phyloP scores from a whole-genome alignment of 345 rosid genomes.

The Murraya koenigii region DNA sequence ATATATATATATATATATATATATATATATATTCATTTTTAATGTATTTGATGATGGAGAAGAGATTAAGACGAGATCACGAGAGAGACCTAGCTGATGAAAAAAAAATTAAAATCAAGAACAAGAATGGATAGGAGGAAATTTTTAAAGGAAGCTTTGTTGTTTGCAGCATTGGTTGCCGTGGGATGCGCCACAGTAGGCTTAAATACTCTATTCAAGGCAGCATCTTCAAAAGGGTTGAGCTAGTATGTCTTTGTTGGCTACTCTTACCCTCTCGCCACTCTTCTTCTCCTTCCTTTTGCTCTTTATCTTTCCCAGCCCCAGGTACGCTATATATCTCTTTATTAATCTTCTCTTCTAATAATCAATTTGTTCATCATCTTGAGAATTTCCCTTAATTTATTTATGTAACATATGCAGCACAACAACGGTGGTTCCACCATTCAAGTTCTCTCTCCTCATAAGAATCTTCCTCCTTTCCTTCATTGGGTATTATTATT shows the following conservation, averaged over 20 bases:
- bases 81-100: too few relatives aligned
- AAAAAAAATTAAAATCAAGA: neutral
- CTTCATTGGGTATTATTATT: constrained; percentile 24
- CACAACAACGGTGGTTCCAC: constrained; percentile 12
- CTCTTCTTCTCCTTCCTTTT: constrained; percentile 25
- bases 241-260: constrained; percentile 30
- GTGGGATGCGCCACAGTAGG: constrained; percentile 28
- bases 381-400: too few relatives aligned
- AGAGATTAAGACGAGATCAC: too few relatives aligned
- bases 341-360: too few relatives aligned
- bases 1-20: too few relatives aligned
- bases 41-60: too few relatives aligned
- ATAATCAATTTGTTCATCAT: too few relatives aligned
- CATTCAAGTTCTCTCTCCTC: constrained; percentile 17
- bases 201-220: constrained; percentile 33
- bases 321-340: neutral
- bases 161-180: constrained; percentile 34
- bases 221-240: constrained; percentile 36
- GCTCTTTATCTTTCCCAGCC: neutral
- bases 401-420: neutral
- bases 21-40: too few relatives aligned
- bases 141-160: constrained; percentile 24
- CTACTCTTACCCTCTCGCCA: constrained; percentile 21
- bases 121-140: neutral
- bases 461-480: constrained; percentile 31